A percentile compares a stretch with the other conserved stretches of the same genome.
Evolutionary conservation across 106 monocot species (phyloP).

Genomic region (Allium fistulosum): DNA sequence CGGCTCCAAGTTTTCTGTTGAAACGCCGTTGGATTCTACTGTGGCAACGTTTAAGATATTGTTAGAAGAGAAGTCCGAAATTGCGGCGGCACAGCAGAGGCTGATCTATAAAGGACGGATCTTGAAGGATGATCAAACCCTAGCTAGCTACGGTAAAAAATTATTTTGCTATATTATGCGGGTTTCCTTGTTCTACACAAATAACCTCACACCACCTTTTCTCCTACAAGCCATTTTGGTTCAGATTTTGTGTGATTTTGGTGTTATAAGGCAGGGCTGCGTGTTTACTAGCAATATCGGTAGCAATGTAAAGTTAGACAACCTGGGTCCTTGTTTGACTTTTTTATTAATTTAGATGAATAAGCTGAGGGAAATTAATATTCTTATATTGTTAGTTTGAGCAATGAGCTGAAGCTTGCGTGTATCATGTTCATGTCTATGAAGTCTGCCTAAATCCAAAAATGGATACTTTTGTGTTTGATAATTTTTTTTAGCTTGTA

Average conservation of each 20-base stretch:
- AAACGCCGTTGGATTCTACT: slow-evolving; percentile 40
- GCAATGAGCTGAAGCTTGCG: neutral
- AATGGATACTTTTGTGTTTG: neutral
- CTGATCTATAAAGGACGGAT: slow-evolving; percentile 90
- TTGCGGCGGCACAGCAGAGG: slow-evolving; percentile 67
- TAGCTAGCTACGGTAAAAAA: slow-evolving; percentile 60
- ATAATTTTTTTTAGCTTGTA: neutral
- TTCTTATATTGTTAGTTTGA: neutral
- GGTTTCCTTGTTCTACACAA: neutral
- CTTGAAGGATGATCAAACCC: slow-evolving; percentile 85
- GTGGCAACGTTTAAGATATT: slow-evolving; percentile 44
- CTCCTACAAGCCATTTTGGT: neutral
- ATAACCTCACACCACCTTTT: too few relatives aligned
- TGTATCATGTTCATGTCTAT: too few relatives aligned
- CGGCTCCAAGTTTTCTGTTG: slow-evolving; percentile 63
- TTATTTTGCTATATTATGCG: neutral
- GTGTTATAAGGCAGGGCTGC: neutral
- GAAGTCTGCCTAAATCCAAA: too few relatives aligned
- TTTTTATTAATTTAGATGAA: neutral
- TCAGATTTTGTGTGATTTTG: neutral
- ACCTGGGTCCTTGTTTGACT: too few relatives aligned
- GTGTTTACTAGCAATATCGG: neutral
- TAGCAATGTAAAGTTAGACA: neutral
- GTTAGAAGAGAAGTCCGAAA: slow-evolving; percentile 37
- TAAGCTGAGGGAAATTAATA: neutral